Evolutionary conservation across 2,329 filamentous ascomycete genomes (phyloP).

Genomic region (Alternaria sp.): DNA sequence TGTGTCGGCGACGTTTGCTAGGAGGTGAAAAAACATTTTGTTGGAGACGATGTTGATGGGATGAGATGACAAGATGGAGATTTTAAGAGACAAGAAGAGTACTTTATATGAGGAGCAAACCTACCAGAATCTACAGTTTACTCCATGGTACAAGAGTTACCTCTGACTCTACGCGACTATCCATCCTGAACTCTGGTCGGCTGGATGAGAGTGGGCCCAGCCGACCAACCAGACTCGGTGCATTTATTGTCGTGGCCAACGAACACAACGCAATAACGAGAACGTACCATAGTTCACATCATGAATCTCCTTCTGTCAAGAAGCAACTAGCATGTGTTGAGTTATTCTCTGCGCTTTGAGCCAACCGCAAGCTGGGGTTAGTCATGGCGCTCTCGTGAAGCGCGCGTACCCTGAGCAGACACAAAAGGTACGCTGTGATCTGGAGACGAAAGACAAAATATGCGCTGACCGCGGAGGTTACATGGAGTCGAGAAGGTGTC

Average conservation of each 20-base stretch:
- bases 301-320: not conserved
- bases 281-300: not conserved
- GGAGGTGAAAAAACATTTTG: not conserved
- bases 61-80: not conserved
- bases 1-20: not conserved
- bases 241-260: too few species aligned
- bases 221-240: not conserved
- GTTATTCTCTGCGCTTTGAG: not conserved
- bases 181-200: not conserved
- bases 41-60: not conserved
- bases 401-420: not conserved
- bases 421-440: fast-evolving
- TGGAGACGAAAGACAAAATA: not conserved
- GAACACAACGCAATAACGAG: too few species aligned
- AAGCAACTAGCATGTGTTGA: not conserved
- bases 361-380: not conserved
- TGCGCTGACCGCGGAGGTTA: not conserved
- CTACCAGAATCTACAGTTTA: not conserved
- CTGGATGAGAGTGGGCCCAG: not conserved
- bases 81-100: not conserved
- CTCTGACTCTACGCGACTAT: not conserved
- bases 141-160: not conserved
- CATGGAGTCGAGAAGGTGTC: not conserved
- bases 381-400: not conserved
- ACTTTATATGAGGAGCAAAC: not conserved